A percentile compares a stretch with the other conserved stretches of the same genome.
These are phyloP conservation scores for Parastagonospora nodorum DNA, from an alignment of 2,329 filamentous ascomycete genomes.

Conservation along the genomic window DNA sequence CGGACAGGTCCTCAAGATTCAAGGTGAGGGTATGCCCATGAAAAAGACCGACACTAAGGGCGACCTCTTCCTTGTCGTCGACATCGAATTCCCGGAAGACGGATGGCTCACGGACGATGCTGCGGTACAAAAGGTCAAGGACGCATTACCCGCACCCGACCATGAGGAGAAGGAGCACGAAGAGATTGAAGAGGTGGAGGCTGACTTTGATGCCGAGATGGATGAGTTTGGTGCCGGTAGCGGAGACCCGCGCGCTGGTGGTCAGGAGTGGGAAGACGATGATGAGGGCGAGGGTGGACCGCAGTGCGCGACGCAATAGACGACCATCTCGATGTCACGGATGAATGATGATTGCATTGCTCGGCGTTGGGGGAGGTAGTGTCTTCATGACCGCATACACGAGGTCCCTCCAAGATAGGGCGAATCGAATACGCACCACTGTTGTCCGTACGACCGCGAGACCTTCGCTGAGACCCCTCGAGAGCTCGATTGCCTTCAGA, in stretches of 20 bases:
- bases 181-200: slow-evolving; percentile 83
- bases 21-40: slow-evolving; percentile 91
- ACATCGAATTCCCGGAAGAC: slow-evolving; percentile 86
- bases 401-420: neutral
- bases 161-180: slow-evolving; percentile 65
- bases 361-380: slow-evolving; percentile 25
- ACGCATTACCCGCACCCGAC: slow-evolving; percentile 71
- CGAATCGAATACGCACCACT: neutral
- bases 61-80: slow-evolving; percentile 84
- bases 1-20: slow-evolving; percentile 81
- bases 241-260: slow-evolving; percentile 68
- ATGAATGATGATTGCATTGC: slow-evolving; percentile 29
- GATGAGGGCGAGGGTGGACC: slow-evolving; percentile 64
- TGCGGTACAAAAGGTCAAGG: slow-evolving; percentile 70
- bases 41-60: slow-evolving; percentile 85
- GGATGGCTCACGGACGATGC: slow-evolving; percentile 77
- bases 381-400: neutral
- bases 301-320: slow-evolving; percentile 75
- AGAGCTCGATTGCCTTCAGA: too few species aligned
- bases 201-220: slow-evolving; percentile 80
- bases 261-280: slow-evolving; percentile 73
- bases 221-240: slow-evolving; percentile 80
- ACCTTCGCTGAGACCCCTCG: too few species aligned
- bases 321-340: neutral
- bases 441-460: neutral